phyloP scores from a whole-genome alignment of 1,284 basidiomycete genomes.

The Cryptococcus sp. region DNA sequence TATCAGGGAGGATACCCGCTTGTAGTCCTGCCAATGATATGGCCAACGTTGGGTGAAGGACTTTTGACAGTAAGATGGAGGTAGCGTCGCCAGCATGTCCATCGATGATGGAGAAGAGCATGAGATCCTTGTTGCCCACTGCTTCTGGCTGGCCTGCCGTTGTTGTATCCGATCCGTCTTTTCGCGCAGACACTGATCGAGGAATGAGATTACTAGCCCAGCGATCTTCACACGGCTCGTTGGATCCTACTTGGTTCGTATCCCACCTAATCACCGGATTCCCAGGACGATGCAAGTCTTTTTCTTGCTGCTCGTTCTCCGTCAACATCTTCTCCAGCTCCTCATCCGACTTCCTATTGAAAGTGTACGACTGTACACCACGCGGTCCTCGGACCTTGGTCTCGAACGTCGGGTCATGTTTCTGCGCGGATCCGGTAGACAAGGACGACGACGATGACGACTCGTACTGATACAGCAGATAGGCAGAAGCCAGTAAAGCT shows the following conservation, averaged over 20 bases:
- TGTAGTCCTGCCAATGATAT: slow-evolving; percentile 66
- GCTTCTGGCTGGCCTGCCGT: slow-evolving; percentile 4
- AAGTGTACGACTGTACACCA: slow-evolving; percentile 26
- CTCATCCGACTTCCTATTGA: slow-evolving; percentile 30
- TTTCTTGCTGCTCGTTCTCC: slow-evolving; percentile 28
- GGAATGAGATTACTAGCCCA: slow-evolving; percentile 69
- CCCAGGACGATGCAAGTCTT: slow-evolving; percentile 20
- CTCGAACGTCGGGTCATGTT: slow-evolving; percentile 4
- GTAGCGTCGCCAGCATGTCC: slow-evolving; percentile 87
- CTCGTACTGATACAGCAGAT: slow-evolving; percentile 37
- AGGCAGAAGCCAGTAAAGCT: slow-evolving; percentile 31
- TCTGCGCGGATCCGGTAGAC: neutral
- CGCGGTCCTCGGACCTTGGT: slow-evolving; percentile 9
- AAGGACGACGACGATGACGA: slow-evolving; percentile 5
- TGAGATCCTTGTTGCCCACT: slow-evolving; percentile 62
- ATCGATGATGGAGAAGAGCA: slow-evolving; percentile 88
- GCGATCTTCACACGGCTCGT: slow-evolving; percentile 88
- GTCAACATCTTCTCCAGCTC: slow-evolving; percentile 38
- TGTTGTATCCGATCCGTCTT: neutral
- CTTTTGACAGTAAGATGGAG: slow-evolving; percentile 76
- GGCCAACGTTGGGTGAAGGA: slow-evolving; percentile 82
- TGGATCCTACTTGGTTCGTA: slow-evolving; percentile 76
- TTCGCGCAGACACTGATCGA: slow-evolving; percentile 51
- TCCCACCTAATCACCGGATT: slow-evolving; percentile 61
- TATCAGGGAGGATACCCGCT: slow-evolving; percentile 45